These are phyloP conservation scores for Candida parachauliodes DNA, from an alignment of 805 yeast species.

Conservation along the genomic window DNA sequence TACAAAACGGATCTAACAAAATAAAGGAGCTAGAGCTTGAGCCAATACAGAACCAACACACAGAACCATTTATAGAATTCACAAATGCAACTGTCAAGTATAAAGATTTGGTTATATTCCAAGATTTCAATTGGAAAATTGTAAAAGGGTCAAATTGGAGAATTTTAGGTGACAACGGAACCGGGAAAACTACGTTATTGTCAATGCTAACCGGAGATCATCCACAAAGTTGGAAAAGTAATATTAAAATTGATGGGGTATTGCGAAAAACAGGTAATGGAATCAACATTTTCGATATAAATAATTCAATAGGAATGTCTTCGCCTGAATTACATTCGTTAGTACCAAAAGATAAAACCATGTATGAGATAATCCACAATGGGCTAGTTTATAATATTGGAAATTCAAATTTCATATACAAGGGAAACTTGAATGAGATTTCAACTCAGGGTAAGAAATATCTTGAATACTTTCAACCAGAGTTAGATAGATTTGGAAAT, in stretches of 20 bases:
- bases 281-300: conserved; percentile 73
- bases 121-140: conserved; percentile 63
- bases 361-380: conserved; percentile 58
- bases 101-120: conserved; percentile 56
- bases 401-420: conserved; percentile 46
- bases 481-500: conserved; percentile 35
- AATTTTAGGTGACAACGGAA: conserved; percentile 82
- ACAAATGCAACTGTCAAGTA: conserved; percentile 63
- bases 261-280: conserved; percentile 70
- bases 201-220: conserved; percentile 90
- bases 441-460: conserved; percentile 16
- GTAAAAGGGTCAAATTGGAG: conserved; percentile 81
- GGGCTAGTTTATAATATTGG: conserved; percentile 66
- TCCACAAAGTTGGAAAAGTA: conserved; percentile 90
- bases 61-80: conserved; percentile 40
- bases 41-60: too few relatives aligned
- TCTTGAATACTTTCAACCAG: conserved; percentile 18
- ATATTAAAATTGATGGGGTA: conserved; percentile 59
- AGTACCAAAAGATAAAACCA: conserved; percentile 59
- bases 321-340: conserved; percentile 92
- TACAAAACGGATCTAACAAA: conserved; percentile 8
- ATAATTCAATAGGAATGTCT: conserved; percentile 74
- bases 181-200: conserved; percentile 87
- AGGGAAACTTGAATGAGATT: conserved; percentile 29
- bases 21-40: conserved; percentile 10